Base-by-base conservation (phyloP, 176 grass and related monocot genomes). In the Elaeis guineensis region DNA sequence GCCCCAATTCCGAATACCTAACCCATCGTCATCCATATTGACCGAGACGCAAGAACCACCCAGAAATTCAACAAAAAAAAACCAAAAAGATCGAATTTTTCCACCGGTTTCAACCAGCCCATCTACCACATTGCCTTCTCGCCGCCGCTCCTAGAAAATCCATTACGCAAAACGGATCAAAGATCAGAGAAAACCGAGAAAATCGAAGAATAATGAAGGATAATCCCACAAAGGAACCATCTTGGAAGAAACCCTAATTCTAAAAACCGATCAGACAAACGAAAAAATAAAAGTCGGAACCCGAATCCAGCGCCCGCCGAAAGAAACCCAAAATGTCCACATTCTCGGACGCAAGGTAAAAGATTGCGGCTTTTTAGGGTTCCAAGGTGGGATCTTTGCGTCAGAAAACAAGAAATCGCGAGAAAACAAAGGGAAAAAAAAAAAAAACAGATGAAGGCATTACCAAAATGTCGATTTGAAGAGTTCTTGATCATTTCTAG, bases 1-100 rank as follows among this genome's bases (percentile, higher is more conserved):
- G 16, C 55, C 55, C 67, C 67, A 70, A 59, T 58, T 22, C 35
- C 67, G 67, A 17, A 70, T 59, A 32, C 55, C 29, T 18, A 57
- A 70, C 1, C 55, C 39, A 24, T 70, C 39, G 23, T 59, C 55
- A 19, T 70, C 67, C 67, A 70, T 70, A 63, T 19, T 14, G 19
- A 16, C 21, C 22, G 16, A 59, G 1, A n/a, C 39, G 18, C 15
- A 17, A 16, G 16, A 19, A 44, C 35, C 21, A 49, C 11, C 19
- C 51, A 12, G 35, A 44, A 12, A 44, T 44, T 44, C 35, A 12
- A 17, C 5, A 4, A 51, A 55, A 32, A 32, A 54, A 19, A 16
- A 29, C 48, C 50, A 49, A 67, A 48, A 67, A 35, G 26, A 18
- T 16, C 6, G 17, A 19, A 58, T 16, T 48, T 48, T 50, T 57